These are phyloP conservation scores for Agrocybe praecox DNA, from an alignment of 768 basidiomycete genomes.

Conservation along the genomic window DNA sequence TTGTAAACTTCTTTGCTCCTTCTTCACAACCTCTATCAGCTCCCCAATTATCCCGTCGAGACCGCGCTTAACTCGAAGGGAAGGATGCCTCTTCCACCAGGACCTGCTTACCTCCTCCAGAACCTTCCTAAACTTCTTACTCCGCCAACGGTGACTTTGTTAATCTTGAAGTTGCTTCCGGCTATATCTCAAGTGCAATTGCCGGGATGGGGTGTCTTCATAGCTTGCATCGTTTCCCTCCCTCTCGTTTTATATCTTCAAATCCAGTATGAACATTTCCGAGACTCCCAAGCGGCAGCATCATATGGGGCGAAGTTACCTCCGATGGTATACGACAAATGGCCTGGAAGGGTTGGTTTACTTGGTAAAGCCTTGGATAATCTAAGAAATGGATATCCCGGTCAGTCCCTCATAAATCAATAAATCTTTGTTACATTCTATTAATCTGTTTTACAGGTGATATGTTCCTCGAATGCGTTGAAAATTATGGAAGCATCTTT, in stretches of 20 bases:
- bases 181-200: conserved; percentile 6
- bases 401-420: not conserved
- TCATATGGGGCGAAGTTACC: conserved; percentile 31
- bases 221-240: conserved; percentile 14
- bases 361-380: not conserved
- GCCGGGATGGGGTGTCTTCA: conserved; percentile 13
- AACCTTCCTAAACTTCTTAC: conserved; percentile 25
- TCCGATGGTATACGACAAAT: conserved; percentile 28
- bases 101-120: conserved; percentile 25
- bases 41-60: too few relatives aligned
- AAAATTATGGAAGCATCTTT: conserved; percentile 31
- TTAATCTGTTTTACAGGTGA: conserved; percentile 24
- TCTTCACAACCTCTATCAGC: not conserved
- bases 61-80: too few relatives aligned
- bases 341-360: conserved; percentile 2
- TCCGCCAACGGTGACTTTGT: conserved; percentile 25
- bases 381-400: conserved; percentile 7
- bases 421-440: too few relatives aligned
- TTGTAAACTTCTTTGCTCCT: too few relatives aligned
- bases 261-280: conserved; percentile 14
- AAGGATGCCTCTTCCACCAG: conserved; percentile 30
- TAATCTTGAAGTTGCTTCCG: conserved; percentile 11
- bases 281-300: conserved; percentile 10
- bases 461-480: conserved; percentile 19
- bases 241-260: conserved; percentile 16